Percentiles rank a stretch among this genome's conserved stretches.
Evolutionary conservation across 805 yeast genomes (phyloP).

Genomic region (Barnettozyma vustinii): DNA sequence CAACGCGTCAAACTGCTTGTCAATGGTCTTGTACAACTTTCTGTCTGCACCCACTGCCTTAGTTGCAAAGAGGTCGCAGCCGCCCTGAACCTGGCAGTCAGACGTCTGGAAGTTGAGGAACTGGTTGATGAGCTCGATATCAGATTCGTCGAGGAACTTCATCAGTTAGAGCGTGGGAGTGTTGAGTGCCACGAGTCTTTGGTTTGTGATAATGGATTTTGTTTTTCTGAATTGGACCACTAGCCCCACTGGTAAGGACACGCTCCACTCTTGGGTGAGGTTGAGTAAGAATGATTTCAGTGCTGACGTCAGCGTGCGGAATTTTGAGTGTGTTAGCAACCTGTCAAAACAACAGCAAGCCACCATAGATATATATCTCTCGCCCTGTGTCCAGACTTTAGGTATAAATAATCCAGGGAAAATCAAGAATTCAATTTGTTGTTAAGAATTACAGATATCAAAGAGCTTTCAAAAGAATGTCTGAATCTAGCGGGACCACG

Average conservation of each 20-base stretch:
- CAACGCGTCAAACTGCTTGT: constrained; percentile 62
- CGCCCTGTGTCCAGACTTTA: no score
- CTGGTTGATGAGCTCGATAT: constrained; percentile 86
- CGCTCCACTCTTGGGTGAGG: background rate
- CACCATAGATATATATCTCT: no score
- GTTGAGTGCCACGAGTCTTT: background rate
- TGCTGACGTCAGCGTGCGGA: no score
- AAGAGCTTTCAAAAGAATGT: background rate
- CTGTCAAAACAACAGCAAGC: no score
- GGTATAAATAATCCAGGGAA: no score
- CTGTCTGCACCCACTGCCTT: constrained; percentile 89
- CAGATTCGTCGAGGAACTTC: constrained; percentile 88
- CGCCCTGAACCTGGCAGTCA: constrained; percentile 76
- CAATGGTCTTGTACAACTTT: constrained; percentile 82
- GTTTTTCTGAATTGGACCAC: background rate
- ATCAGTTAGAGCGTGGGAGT: constrained; percentile 5
- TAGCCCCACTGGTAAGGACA: background rate
- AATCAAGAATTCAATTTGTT: no score
- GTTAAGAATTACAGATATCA: no score
- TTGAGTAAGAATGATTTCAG: no score
- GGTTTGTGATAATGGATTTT: background rate
- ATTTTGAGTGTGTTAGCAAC: no score
- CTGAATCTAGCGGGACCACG: constrained; percentile 7
- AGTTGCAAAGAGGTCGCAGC: constrained; percentile 91
- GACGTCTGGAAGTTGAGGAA: constrained; percentile 73